Evolutionary conservation across 2,329 filamentous ascomycete genomes (phyloP), one percentile per base, ranked within the genome.

Genomic region (Penicillium sp.): DNA sequence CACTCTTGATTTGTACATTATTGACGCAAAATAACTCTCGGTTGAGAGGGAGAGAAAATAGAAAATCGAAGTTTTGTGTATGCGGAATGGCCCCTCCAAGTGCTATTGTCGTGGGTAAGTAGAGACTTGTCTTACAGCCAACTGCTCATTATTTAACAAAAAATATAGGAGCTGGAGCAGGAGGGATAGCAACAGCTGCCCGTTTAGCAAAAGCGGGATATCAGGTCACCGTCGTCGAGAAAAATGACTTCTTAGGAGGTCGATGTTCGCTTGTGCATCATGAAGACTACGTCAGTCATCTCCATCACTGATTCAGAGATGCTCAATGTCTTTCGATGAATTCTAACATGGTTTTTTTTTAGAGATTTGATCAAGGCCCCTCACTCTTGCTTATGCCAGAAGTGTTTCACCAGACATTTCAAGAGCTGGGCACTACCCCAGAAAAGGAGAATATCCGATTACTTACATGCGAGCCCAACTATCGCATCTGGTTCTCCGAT

Each of bases 301-400:
- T 9, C 15, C 17, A 30, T 5, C 47, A 3, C 49, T 51, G 26
- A 51, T 13, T 8, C 28, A 5, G 19, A 19, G 3, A 33, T 35
- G 5, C 8, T 15, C 22, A 12, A 53, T 53, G 49, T 35, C 7
- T 40, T 53, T 17, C 19, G 15, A 22, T 42, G 19, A 4, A 4
- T 35, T 17, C 55, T 47, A 63, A 49, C 49, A 50, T 33, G 10
- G n/a, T n/a, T 44, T 53, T 65, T 19, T n/a, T 7, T 5, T 63
- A 84, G 79, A 81, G 90, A 60, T 92, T 92, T 78, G 90, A 93
- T 71, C 89, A 92, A 80, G 90, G 90, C 0, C 90, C 90, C 0
- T 92, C 89, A 0, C 84, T 92, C 3, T 84, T 92, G 19, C 82
- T 93, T 0, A 85, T 92, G 6, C 90, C 90, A 2, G 84, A 86